Conservation (phyloP, 371 early-diverging fungal species). For the Dinochytrium kinnereticum region DNA sequence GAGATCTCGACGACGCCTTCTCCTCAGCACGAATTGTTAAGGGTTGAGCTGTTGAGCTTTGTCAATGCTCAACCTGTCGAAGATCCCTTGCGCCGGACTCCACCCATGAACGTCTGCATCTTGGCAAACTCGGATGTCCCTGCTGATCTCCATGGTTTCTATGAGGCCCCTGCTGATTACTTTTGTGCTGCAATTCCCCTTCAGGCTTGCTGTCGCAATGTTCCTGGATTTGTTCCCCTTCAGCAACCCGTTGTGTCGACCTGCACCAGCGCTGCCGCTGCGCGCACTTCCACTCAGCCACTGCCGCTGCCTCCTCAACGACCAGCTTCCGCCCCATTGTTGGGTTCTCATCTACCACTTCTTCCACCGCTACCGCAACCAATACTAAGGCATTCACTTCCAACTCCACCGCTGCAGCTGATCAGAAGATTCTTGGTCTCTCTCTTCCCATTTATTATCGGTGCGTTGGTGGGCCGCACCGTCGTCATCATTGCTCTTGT, state of each 20-base stretch:
- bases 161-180: not conserved
- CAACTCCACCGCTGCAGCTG: not conserved
- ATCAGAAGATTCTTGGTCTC: not conserved
- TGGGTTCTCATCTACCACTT: not conserved
- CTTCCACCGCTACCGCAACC: constrained; percentile 2
- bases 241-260: not conserved
- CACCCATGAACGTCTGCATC: not conserved
- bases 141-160: constrained; percentile 7
- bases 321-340: not conserved
- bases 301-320: not conserved
- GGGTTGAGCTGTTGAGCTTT: not conserved
- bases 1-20: not conserved
- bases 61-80: not conserved
- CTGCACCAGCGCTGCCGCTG: constrained; percentile 8
- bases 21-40: not conserved
- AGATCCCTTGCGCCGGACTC: not conserved
- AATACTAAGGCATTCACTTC: not conserved
- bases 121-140: constrained; percentile 11
- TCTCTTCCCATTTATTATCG: constrained; percentile 11
- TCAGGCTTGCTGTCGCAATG: constrained; percentile 1
- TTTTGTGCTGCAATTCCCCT: not conserved
- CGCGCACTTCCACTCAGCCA: not conserved
- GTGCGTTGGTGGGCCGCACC: not conserved
- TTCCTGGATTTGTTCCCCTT: constrained; percentile 8
- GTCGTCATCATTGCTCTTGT: constrained; percentile 12